These are phyloP conservation scores for Aspergillus costaricaensis DNA, from an alignment of 2,329 filamentous ascomycete genomes.

Conservation along the genomic window DNA sequence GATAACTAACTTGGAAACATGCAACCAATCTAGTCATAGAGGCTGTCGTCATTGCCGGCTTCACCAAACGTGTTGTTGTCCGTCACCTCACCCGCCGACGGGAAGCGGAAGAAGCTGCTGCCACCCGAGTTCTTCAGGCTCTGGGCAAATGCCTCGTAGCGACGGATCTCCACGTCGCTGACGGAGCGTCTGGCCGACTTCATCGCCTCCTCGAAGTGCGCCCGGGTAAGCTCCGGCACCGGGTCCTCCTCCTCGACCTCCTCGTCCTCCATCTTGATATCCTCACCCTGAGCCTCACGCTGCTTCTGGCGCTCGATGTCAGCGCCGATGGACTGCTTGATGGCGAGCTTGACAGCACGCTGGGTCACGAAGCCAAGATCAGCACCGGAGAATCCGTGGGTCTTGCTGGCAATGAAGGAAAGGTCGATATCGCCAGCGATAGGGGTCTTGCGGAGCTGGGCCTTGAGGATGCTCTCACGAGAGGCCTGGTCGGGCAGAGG, in stretches of 20 bases:
- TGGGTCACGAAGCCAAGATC: constrained; percentile 99
- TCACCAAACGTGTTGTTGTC: constrained; percentile 69
- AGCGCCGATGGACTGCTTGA: constrained; percentile 88
- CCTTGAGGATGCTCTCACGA: constrained; percentile 85
- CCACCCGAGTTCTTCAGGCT: constrained; percentile 98
- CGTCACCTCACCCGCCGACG: constrained; percentile 59
- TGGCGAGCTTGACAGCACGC: constrained; percentile 97
- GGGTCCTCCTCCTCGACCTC: constrained; percentile 72
- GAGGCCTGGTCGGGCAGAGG: constrained; percentile 90
- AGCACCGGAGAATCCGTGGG: constrained; percentile 98
- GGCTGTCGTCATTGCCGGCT: constrained; percentile 90
- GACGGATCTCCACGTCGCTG: constrained; percentile 93
- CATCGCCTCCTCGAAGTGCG: constrained; percentile 99
- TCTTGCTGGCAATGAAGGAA: constrained; percentile 90
- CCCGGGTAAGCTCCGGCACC: constrained; percentile 91
- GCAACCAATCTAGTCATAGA: constrained; percentile 75
- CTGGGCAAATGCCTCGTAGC: constrained; percentile 97
- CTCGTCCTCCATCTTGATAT: constrained; percentile 72
- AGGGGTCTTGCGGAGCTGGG: constrained; percentile 97
- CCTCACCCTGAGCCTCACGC: constrained; percentile 78
- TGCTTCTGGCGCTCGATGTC: constrained; percentile 91
- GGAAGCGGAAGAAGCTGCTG: constrained; percentile 98
- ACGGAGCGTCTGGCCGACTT: constrained; percentile 89
- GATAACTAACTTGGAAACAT: constrained; percentile 51
- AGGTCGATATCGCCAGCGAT: constrained; percentile 86